Evolutionary conservation across 305 asterid species (phyloP).

Genomic region (Fraxinus sp.): DNA sequence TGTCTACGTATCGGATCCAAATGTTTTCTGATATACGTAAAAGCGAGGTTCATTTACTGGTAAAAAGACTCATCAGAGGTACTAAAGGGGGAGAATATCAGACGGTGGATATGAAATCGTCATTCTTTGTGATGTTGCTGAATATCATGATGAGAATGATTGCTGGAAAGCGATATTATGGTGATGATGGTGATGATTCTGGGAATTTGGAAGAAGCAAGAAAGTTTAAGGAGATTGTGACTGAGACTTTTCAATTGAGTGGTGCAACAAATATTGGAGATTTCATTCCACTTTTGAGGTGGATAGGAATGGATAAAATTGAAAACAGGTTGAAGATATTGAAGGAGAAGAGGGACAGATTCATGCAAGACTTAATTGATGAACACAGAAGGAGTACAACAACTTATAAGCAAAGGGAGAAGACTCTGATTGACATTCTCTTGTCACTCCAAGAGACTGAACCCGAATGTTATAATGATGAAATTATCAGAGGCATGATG

Average conservation of each 20-base stretch:
- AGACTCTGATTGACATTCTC: constrained; percentile 40
- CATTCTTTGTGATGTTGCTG: constrained; percentile 26
- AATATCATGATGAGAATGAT: constrained; percentile 43
- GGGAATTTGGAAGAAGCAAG: constrained; percentile 22
- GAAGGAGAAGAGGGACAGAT: constrained; percentile 33
- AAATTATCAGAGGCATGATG: constrained; percentile 41
- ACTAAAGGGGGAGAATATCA: not conserved
- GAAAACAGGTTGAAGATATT: constrained; percentile 28
- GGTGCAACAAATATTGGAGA: constrained; percentile 39
- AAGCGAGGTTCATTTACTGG: constrained; percentile 32
- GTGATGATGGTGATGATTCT: constrained; percentile 3
- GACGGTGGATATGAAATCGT: constrained; percentile 38
- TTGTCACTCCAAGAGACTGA: constrained; percentile 36
- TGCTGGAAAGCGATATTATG: constrained; percentile 37
- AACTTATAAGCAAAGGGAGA: not conserved
- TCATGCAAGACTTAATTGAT: constrained; percentile 42
- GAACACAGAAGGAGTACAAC: constrained; percentile 20
- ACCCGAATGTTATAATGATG: constrained; percentile 35
- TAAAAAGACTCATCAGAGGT: constrained; percentile 21
- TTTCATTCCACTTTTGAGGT: constrained; percentile 41
- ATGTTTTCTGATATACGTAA: constrained; percentile 21
- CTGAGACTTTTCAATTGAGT: constrained; percentile 31
- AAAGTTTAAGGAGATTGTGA: constrained; percentile 37
- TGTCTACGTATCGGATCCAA: constrained; percentile 39
- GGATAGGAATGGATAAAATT: constrained; percentile 35